Base-by-base conservation (phyloP, 2,329 filamentous ascomycete species). In the Fusarium miscanthi region DNA sequence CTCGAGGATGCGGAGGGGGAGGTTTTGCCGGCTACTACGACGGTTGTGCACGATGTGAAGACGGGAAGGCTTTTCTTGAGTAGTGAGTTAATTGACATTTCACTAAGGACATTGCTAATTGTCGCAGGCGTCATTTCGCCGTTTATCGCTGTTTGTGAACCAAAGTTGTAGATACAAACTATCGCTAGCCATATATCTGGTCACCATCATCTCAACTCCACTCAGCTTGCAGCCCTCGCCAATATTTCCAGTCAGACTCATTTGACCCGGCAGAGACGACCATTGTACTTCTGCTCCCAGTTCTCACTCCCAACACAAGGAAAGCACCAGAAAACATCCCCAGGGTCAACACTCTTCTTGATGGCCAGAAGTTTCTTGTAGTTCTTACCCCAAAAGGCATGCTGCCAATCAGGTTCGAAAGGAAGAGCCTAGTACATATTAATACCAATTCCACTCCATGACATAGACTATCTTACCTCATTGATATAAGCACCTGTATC, bases 261-360 rank as follows among this genome's bases (percentile, higher is more conserved):
- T 17, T 58, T 48, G 6, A 65, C 45, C 51, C 59, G 74, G 21
- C 80, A 81, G 1, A 81, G 74, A 5, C 52, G 75, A 1, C 78
- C 79, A 37, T 79, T 62, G 0, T 63, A 16, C 0, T 56, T 57
- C 35, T 81, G 71, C 49, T 74, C 56, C 83, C 84, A 86, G 1
- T 76, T 73, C 48, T 86, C 84, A 58, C 81, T 85, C 0, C 85
- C 85, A 1, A 87, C 84, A 59, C 85, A 87, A 1, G 84, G 81
- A 17, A 81, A 72, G 63, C 85, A 87, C 81, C 85, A 86, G 19
- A 88, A 83, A 3, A 87, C 79, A 56, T 86, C 85, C 0, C 77
- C 61, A 0, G 86, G 86, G 66, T 88, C 86, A n/a, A 85, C 76
- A 2, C 69, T 48, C 17, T 80, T 78, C 78, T 88, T 88, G 58